A percentile compares a stretch with the other conserved stretches of the same genome.
These are phyloP conservation scores for Saccharum spontaneum DNA, from an alignment of 176 grass and related monocot genomes.

Conservation along the genomic window DNA sequence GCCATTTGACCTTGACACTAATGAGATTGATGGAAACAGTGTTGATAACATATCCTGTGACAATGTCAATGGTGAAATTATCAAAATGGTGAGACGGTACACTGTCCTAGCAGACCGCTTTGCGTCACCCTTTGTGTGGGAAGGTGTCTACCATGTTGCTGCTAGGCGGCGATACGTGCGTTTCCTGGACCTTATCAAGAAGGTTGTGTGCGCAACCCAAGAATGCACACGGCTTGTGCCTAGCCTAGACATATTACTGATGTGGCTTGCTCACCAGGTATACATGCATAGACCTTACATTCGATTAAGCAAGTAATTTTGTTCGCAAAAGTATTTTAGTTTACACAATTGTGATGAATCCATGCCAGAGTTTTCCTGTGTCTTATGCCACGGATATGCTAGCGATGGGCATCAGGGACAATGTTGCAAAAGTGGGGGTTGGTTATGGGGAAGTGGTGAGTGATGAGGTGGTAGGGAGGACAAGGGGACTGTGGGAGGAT, in stretches of 20 bases:
- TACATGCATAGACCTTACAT: conserved; percentile 14
- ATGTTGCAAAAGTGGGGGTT: conserved; percentile 29
- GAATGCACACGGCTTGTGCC: conserved; percentile 47
- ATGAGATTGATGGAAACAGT: conserved; percentile 27
- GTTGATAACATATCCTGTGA: neutral
- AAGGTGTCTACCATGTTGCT: conserved; percentile 84
- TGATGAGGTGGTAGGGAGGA: conserved; percentile 42
- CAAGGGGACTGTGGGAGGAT: conserved; percentile 65
- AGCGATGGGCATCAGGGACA: conserved; percentile 31
- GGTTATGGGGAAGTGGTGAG: conserved; percentile 45
- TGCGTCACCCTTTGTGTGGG: conserved; percentile 52
- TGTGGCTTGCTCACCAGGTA: conserved; percentile 95
- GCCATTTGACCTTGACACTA: conserved; percentile 55
- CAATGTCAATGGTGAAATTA: conserved; percentile 33
- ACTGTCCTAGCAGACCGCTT: conserved; percentile 41
- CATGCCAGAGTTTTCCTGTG: conserved; percentile 69
- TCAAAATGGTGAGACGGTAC: conserved; percentile 40
- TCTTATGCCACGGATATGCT: conserved; percentile 59
- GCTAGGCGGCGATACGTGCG: conserved; percentile 54
- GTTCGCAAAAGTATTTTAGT: neutral
- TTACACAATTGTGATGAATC: conserved; percentile 5
- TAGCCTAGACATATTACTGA: conserved; percentile 76
- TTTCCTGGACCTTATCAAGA: conserved; percentile 70
- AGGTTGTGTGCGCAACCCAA: conserved; percentile 11
- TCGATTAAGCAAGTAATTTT: neutral